Evolutionary conservation across 176 grass and related monocot genomes (phyloP), one percentile per base, ranked within the genome.

Genomic region (Triticum dicoccoides): DNA sequence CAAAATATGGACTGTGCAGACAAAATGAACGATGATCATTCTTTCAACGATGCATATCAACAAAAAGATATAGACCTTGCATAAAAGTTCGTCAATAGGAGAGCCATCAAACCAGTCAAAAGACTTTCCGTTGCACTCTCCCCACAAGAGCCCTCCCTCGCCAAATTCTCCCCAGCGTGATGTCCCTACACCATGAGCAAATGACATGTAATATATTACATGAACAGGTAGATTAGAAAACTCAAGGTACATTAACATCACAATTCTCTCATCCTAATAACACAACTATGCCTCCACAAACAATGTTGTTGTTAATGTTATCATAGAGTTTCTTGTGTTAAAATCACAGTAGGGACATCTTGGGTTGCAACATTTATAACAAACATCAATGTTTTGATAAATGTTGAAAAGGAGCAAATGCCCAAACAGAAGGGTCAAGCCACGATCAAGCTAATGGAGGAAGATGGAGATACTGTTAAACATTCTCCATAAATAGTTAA

Each of bases 131-230:
- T 49, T 92, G 84, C 96, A 98, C 86, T 94, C 96, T 89, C 93
- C 96, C 96, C 93, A 98, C 87, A 98, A 85, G 59, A 98, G 88
- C 32, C 96, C 93, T 70, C 96, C 96, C 82, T 91, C 90, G 33
- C 96, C 96, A 29, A 92, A 98, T 86, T 98, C 96, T 59, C 96
- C 89, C 96, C 96, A 98, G 18, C 93, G 87, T 38, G 83, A 89
- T 82, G 96, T 98, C 61, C 96, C 96, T 98, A 75, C 34, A 76
- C 41, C 70, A 78, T 20, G 32, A 86, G 65, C 66, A 93, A 79
- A 87, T 61, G 58, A 38, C 11, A 88, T 35, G 29, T 37, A 82
- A 66, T 44, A 83, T 84, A 38, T 87, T 38, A 65, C 42, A 69
- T 13, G 72, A 72, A 79, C 25, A 78, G 30, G 11, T 52, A 79